Conservation (phyloP, 2,329 filamentous ascomycete genomes). For the Plenodomus biglobosus region DNA sequence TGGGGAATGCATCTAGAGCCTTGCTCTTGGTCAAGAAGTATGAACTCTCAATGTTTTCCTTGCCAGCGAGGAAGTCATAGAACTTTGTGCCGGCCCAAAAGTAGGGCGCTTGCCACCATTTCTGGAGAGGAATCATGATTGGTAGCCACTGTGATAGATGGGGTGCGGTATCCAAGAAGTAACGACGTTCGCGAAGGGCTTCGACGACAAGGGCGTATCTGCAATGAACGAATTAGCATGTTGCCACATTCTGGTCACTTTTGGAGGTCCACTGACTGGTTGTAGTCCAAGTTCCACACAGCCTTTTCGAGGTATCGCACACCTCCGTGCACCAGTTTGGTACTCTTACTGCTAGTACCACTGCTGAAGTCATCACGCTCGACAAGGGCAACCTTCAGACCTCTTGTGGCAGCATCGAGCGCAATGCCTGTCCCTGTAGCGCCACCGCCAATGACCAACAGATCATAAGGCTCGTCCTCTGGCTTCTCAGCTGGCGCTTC, state of each 20-base stretch:
- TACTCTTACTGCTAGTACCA: constrained; percentile 84
- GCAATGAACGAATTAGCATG: background rate
- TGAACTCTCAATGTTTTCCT: constrained; percentile 83
- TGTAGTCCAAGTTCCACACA: constrained; percentile 81
- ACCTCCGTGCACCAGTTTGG: constrained; percentile 82
- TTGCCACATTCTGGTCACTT: background rate
- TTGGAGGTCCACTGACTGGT: constrained; percentile 57
- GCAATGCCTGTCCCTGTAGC: constrained; percentile 80
- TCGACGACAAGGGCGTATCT: constrained; percentile 73
- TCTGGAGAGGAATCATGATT: constrained; percentile 79
- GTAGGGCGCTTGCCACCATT: constrained; percentile 82
- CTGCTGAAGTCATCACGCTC: constrained; percentile 82
- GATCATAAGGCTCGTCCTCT: constrained; percentile 65
- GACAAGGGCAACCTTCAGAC: constrained; percentile 76
- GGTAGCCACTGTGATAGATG: constrained; percentile 80
- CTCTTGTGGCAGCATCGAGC: constrained; percentile 76
- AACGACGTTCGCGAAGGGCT: constrained; percentile 78
- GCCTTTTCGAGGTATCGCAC: constrained; percentile 86
- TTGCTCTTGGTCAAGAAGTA: constrained; percentile 88
- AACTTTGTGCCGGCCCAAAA: constrained; percentile 78
- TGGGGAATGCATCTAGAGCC: constrained; percentile 82
- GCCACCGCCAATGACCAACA: constrained; percentile 76
- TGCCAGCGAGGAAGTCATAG: constrained; percentile 82
- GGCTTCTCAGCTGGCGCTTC: constrained; percentile 26
- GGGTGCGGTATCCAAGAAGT: constrained; percentile 79